phyloP scores from a whole-genome alignment of 331 rosid genomes.

The Arachis monticola region DNA sequence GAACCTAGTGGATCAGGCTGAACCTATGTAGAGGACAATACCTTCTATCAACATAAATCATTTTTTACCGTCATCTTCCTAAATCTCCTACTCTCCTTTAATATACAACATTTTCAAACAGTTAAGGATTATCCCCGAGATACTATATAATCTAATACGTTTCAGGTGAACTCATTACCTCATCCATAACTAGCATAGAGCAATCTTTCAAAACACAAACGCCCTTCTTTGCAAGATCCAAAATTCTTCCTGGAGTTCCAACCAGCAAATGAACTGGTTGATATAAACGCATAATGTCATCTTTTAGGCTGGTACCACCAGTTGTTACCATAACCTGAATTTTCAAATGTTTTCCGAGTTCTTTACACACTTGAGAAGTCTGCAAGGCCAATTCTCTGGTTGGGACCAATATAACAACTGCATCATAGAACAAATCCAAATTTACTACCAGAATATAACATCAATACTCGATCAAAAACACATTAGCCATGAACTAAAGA shows the following conservation, averaged over 20 bases:
- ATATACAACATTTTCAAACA: background rate
- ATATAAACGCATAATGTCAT: slow-evolving; percentile 93
- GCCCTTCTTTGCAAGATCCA: slow-evolving; percentile 95
- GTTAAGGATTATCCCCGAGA: slow-evolving; percentile 14
- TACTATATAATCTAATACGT: slow-evolving; percentile 5
- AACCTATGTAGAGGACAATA: background rate
- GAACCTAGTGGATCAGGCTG: slow-evolving; percentile 12
- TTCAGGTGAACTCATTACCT: slow-evolving; percentile 55
- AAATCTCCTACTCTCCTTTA: background rate
- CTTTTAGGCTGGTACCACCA: slow-evolving; percentile 95
- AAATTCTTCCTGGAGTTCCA: slow-evolving; percentile 96
- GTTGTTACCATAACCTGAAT: slow-evolving; percentile 97
- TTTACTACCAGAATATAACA: slow-evolving; percentile 27
- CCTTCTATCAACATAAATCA: slow-evolving; percentile 4
- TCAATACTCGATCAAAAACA: background rate
- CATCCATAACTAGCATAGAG: slow-evolving; percentile 93
- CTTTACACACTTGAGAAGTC: slow-evolving; percentile 97
- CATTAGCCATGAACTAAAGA: slow-evolving; percentile 17
- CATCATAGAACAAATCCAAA: slow-evolving; percentile 23
- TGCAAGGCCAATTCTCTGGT: slow-evolving; percentile 95
- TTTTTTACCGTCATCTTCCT: background rate
- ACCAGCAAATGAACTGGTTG: slow-evolving; percentile 98
- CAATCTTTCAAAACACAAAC: slow-evolving; percentile 83
- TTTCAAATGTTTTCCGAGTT: slow-evolving; percentile 85
- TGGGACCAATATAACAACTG: slow-evolving; percentile 91